Conservation (phyloP, 345 rosid species). For the Arabis hirsuta region DNA sequence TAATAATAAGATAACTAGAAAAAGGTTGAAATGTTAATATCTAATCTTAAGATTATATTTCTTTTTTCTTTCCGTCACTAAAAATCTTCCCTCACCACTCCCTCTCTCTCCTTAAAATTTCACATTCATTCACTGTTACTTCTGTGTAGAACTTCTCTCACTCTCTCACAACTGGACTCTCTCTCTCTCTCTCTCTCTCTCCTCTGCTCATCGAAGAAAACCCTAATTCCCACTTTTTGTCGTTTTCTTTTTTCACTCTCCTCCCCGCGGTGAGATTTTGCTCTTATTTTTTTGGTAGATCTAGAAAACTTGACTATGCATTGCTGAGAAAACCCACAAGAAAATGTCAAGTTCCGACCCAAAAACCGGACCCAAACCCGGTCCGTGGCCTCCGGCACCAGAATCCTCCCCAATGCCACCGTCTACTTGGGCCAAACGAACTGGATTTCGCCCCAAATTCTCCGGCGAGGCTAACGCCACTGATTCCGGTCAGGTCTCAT, state of each 20-base stretch:
- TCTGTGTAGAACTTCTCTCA: conserved; percentile 29
- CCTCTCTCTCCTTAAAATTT: too few species aligned
- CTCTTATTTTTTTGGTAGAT: conserved; percentile 11
- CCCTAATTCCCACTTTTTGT: conserved; percentile 44
- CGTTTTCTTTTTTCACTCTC: conserved; percentile 25
- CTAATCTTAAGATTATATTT: too few species aligned
- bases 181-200: neutral
- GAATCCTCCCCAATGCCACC: conserved; percentile 85
- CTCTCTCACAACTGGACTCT: conserved; percentile 38
- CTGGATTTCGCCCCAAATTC: conserved; percentile 93
- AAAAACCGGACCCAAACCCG: conserved; percentile 70
- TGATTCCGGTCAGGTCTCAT: conserved; percentile 71
- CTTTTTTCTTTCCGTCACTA: neutral
- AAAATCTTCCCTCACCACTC: neutral
- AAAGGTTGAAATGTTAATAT: too few species aligned
- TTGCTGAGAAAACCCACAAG: neutral
- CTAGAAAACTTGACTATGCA: conserved; percentile 30
- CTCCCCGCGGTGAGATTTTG: conserved; percentile 15
- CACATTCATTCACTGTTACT: conserved; percentile 44
- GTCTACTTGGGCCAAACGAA: conserved; percentile 92
- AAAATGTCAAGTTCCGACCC: conserved; percentile 74
- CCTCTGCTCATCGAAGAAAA: conserved; percentile 28
- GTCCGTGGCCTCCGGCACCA: conserved; percentile 74
- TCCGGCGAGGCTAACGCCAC: conserved; percentile 90
- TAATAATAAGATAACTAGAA: too few species aligned